Evolutionary conservation across 345 rosid genomes (phyloP).

Genomic region (Eucalyptus leucophloia): DNA sequence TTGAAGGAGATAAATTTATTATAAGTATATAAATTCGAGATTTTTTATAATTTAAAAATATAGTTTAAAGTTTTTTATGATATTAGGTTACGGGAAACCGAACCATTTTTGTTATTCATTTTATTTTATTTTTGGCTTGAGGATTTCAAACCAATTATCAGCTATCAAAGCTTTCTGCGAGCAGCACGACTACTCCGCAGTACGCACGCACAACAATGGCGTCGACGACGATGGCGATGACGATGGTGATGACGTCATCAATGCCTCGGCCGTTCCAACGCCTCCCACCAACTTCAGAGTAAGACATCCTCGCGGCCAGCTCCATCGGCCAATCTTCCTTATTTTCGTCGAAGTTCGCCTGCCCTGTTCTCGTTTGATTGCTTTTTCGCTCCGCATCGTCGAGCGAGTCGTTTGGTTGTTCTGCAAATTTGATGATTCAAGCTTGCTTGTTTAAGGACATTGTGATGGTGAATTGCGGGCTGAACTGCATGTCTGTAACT

Average conservation of each 20-base stretch:
- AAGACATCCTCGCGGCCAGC: not conserved
- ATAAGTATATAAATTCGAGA: rapidly evolving
- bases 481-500: not conserved
- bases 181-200: not conserved
- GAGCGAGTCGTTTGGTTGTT: not conserved
- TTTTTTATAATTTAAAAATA: no score
- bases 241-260: not conserved
- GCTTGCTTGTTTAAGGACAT: not conserved
- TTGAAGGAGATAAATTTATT: rapidly evolving
- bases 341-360: not conserved
- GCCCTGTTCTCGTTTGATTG: not conserved
- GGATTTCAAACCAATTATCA: not conserved
- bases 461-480: not conserved
- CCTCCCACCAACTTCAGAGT: not conserved
- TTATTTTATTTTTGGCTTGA: not conserved
- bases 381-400: not conserved
- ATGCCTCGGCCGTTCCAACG: not conserved
- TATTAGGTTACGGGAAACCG: not conserved
- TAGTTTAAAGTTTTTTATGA: no score
- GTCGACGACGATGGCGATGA: not conserved
- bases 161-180: not conserved
- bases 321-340: not conserved
- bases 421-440: not conserved
- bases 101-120: not conserved
- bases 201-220: not conserved